These are phyloP conservation scores for Solanum sejunctum DNA, from an alignment of 257 asterid species.

Conservation along the genomic window DNA sequence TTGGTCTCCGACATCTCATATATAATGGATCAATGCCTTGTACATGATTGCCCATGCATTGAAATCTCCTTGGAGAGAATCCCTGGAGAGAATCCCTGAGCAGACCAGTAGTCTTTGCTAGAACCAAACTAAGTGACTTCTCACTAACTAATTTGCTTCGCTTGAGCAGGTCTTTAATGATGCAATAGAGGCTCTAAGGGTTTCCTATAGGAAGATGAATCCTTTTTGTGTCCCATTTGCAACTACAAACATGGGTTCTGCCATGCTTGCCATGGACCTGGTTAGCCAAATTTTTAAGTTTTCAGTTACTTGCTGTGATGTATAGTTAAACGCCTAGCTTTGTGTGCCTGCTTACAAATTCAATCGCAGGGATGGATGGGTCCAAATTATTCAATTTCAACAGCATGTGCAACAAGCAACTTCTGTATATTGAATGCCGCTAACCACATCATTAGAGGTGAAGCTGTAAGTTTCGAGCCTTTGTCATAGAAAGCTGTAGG, in stretches of 20 bases:
- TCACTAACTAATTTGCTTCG: neutral
- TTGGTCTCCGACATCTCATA: neutral
- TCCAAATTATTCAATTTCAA: slow-evolving; percentile 91
- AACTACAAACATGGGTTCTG: slow-evolving; percentile 97
- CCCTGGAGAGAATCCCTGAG: neutral
- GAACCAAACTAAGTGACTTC: neutral
- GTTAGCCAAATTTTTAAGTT: slow-evolving; percentile 11
- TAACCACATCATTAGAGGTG: slow-evolving; percentile 94
- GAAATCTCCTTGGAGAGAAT: neutral
- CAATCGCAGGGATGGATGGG: slow-evolving; percentile 95
- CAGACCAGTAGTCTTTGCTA: neutral
- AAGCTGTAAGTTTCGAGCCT: slow-evolving; percentile 61
- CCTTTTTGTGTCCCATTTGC: slow-evolving; percentile 98
- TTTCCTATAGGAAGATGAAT: slow-evolving; percentile 84
- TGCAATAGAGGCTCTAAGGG: slow-evolving; percentile 82
- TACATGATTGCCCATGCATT: neutral
- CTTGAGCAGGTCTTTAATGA: slow-evolving; percentile 73
- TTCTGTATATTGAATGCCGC: slow-evolving; percentile 91
- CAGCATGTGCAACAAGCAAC: slow-evolving; percentile 97
- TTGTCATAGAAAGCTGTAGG: slow-evolving; percentile 13
- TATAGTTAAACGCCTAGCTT: neutral
- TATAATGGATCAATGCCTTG: neutral
- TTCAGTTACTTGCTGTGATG: neutral
- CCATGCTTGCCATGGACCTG: slow-evolving; percentile 96
- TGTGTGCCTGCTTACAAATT: slow-evolving; percentile 9